Evolutionary conservation across 2,329 filamentous ascomycete genomes (phyloP).

Genomic region (Curvularia spicifera): DNA sequence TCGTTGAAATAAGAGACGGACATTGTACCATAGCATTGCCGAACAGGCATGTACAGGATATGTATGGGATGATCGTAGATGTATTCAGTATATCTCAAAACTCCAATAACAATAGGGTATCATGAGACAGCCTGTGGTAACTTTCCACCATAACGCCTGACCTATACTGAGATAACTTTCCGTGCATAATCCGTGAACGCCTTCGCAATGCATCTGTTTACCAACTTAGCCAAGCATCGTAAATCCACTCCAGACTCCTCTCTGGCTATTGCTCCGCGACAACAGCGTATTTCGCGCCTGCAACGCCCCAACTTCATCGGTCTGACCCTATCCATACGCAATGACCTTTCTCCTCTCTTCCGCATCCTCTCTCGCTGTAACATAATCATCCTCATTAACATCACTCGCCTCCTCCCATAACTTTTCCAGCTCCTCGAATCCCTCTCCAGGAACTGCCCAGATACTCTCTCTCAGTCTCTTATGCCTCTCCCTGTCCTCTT

Average conservation of each 20-base stretch:
- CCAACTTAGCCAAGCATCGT: background rate
- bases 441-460: conserved; percentile 78
- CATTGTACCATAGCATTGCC: conserved; percentile 47
- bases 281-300: background rate
- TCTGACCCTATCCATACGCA: conserved; percentile 42
- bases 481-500: conserved; percentile 94
- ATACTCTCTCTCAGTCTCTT: conserved; percentile 91
- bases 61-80: conserved; percentile 41
- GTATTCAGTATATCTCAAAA: conserved; percentile 34
- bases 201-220: conserved; percentile 3
- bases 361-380: conserved; percentile 76
- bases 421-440: conserved; percentile 72
- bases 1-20: conserved; percentile 13
- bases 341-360: conserved; percentile 60
- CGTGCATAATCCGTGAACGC: conserved; percentile 7
- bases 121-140: conserved; percentile 36
- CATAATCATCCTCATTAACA: conserved; percentile 83
- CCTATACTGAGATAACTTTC: conserved; percentile 22
- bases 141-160: conserved; percentile 39
- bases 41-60: conserved; percentile 49
- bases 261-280: background rate
- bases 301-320: background rate
- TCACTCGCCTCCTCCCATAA: conserved; percentile 89
- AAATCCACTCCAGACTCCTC: background rate
- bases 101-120: conserved; percentile 27